Evolutionary conservation across 805 yeast species (phyloP).

Genomic region (Metschnikowia similis): DNA sequence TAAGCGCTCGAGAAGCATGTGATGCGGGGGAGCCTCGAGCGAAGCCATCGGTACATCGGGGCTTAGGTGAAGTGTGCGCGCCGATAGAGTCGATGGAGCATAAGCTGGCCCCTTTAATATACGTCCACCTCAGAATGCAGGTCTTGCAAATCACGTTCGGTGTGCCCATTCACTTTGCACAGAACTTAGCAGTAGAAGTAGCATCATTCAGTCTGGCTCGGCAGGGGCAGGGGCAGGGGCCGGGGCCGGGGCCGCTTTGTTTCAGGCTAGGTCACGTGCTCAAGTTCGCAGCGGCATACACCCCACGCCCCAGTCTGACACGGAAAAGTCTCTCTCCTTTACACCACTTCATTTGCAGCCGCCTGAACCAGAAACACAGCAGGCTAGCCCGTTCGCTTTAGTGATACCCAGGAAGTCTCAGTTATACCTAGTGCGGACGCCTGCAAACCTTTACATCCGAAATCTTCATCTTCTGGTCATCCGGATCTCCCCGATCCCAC

Average conservation of each 20-base stretch:
- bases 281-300: neutral
- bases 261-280: neutral
- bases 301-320: neutral
- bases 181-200: no score
- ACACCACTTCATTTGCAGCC: neutral
- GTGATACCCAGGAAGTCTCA: neutral
- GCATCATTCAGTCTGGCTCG: no score
- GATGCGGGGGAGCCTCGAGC: no score
- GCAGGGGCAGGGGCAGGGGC: no score
- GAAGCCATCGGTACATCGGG: no score
- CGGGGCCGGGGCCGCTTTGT: no score
- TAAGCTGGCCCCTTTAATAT: neutral
- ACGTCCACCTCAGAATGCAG: neutral
- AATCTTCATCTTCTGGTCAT: neutral
- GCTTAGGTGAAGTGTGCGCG: neutral
- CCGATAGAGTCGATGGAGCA: neutral
- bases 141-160: no score
- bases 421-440: neutral
- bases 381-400: neutral
- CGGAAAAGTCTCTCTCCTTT: slow-evolving; percentile 1
- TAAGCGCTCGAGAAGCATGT: neutral
- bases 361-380: neutral
- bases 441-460: neutral
- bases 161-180: no score
- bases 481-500: neutral